Percentiles rank a stretch among this genome's conserved stretches.
These are phyloP conservation scores for Myxozyma mucilagina DNA, from an alignment of 805 yeast species.

Conservation along the genomic window DNA sequence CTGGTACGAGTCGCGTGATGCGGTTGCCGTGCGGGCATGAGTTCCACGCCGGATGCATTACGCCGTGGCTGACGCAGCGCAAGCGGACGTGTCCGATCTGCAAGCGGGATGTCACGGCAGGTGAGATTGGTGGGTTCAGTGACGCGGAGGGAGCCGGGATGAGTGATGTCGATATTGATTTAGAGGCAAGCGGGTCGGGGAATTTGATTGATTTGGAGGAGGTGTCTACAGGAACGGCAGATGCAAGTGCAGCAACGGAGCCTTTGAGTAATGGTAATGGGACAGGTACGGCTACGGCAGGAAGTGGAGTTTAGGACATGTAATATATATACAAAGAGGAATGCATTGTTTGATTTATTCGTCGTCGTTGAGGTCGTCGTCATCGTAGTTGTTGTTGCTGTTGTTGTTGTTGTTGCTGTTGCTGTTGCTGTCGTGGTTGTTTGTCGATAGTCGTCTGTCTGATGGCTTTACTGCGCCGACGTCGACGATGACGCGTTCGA, in stretches of 20 bases:
- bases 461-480: constrained; percentile 62
- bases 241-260: background rate
- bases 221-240: background rate
- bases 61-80: constrained; percentile 60
- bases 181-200: background rate
- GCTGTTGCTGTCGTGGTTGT: background rate
- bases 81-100: constrained; percentile 61
- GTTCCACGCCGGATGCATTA: constrained; percentile 58
- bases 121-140: background rate
- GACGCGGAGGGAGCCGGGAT: background rate
- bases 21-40: constrained; percentile 61
- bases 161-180: too few relatives aligned
- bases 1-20: constrained; percentile 51
- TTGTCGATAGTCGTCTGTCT: constrained; percentile 59
- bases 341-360: background rate
- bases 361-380: constrained; percentile 9
- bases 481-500: constrained; percentile 70
- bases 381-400: constrained; percentile 19
- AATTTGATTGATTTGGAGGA: background rate
- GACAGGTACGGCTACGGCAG: background rate
- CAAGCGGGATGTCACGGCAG: constrained; percentile 45
- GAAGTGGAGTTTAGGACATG: too few relatives aligned
- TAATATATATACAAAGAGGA: background rate
- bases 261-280: background rate
- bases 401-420: constrained; percentile 1